These are phyloP conservation scores for Pythium periplocum DNA, from an alignment of 352 stramenopile species.

Conservation along the genomic window DNA sequence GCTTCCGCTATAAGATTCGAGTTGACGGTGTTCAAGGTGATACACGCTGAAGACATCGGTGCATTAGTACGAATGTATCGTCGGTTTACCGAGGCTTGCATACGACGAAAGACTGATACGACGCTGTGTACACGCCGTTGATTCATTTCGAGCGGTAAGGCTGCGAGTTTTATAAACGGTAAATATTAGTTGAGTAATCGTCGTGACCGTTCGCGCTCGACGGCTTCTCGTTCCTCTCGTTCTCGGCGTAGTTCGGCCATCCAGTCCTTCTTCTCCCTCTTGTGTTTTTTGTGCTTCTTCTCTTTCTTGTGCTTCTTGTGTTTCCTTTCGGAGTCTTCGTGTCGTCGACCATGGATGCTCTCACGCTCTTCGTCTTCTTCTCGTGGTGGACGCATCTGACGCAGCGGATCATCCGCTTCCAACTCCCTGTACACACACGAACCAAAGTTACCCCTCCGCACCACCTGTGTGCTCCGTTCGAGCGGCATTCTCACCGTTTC, in stretches of 20 bases:
- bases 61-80: too few species aligned
- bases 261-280: not conserved
- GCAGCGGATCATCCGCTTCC: conserved; percentile 10
- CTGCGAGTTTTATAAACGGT: not conserved
- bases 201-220: conserved; percentile 10
- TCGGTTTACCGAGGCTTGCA: too few species aligned
- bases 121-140: too few species aligned
- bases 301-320: conserved; percentile 9
- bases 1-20: too few species aligned
- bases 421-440: conserved; percentile 5
- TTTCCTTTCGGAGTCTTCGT: conserved; percentile 10
- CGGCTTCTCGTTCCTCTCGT: conserved; percentile 15
- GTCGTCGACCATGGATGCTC: conserved; percentile 3
- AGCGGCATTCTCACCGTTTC: conserved; percentile 5
- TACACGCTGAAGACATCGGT: too few species aligned
- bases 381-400: conserved; percentile 10
- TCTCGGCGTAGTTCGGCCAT: conserved; percentile 12
- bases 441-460: not conserved
- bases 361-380: not conserved
- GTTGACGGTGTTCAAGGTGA: too few species aligned
- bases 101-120: too few species aligned
- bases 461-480: too few species aligned
- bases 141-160: too few species aligned
- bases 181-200: conserved; percentile 13
- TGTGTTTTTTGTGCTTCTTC: conserved; percentile 1